Base-by-base conservation (phyloP, 352 stramenopile species). In the Pythium pyrilobum region DNA sequence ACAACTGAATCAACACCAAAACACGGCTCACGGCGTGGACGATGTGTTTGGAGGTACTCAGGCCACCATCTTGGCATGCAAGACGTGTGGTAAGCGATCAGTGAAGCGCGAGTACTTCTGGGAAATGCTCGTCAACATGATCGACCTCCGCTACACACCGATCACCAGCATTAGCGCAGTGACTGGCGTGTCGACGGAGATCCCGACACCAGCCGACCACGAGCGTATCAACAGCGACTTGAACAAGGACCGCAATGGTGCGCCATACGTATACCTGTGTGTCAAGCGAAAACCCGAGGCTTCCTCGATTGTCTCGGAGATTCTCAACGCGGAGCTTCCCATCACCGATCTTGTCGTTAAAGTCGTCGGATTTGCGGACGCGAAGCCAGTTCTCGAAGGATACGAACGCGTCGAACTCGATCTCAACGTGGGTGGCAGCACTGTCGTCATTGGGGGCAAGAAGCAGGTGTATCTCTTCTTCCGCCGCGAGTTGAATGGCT, bases 61-160 rank as follows among this genome's bases (percentile, higher is more conserved):
- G 67, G 81, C 85, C 3, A 93, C 82, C 6, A 87, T 95, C 56
- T 33, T 92, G 29, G 76, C 78, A 6, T 95, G 85, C 67, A 95
- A 95, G 51, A 66, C 66, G 1, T 95, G 85, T 39, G 79, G 79
- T 4, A 90, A 92, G 36, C 87, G 73, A 25, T 91, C 80, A 0
- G 74, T 92, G 13, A 92, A 90, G 45, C 70, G 69, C 21, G 85
- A 95, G 48, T 95, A 95, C 59, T 95, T 93, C 50, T 95, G 85
- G 85, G 85, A 95, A 46, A 59, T 95, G 28, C 53, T 95, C 47
- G 66, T 95, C 21, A 95, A 95, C 53, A 92, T 95, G 81, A 90
- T 95, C 36, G 85, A 95, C 47, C 67, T 95, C 32, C 72, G 79
- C 3, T 95, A 95, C 58, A 95, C 85, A 5, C 83, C 85, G 9